Base-by-base conservation (phyloP, 2,329 filamentous ascomycete genomes). In the Cercospora sp. region DNA sequence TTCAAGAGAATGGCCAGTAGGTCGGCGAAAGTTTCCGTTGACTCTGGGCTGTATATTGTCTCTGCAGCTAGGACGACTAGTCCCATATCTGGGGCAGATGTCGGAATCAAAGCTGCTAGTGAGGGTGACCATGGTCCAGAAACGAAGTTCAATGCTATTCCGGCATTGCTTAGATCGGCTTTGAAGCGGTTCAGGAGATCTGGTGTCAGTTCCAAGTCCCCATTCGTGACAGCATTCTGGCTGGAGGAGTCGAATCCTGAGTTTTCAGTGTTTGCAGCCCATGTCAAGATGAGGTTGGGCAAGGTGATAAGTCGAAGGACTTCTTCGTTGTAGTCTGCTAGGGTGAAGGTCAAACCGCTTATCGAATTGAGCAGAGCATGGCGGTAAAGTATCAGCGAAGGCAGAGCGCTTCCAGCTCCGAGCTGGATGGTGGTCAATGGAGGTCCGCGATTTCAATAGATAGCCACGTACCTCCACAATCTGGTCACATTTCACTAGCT, bases 41-140 rank as follows among this genome's bases (percentile, higher is more conserved):
- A 89, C 66, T 89, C 88, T 0, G 91, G 91, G 2, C 89, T 92
- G 79, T 95, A 95, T 55, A 95, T 94, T 0, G 92, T 95, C 79
- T 95, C 92, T 0, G 91, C 90, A 0, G 89, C 92, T 1, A 95
- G 80, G 5, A 94, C 81, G 2, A 91, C 79, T 0, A 79, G 80
- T 26, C 82, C 81, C 69, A 81, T 76, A 9, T 78, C 79, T 12
- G 78, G 66, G 9, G 78, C 72, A 3, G 73, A 76, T 0, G 75
- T 72, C 0, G 78, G 80, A 7, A 93, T 79, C 1, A 92, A 79
- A 1, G 84, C 77, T 4, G 91, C 83, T 67, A 94, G 89, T 2
- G 55, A 45, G 0, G 84, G 80, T 0, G 87, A 89, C 92, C 92
- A 95, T 1, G 87, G 90, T 0, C 92, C 92, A 0, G 91, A 93